Evolutionary conservation across 1,284 basidiomycete species (phyloP), one percentile per base, ranked within the genome.

Genomic region (Mycena sp.): DNA sequence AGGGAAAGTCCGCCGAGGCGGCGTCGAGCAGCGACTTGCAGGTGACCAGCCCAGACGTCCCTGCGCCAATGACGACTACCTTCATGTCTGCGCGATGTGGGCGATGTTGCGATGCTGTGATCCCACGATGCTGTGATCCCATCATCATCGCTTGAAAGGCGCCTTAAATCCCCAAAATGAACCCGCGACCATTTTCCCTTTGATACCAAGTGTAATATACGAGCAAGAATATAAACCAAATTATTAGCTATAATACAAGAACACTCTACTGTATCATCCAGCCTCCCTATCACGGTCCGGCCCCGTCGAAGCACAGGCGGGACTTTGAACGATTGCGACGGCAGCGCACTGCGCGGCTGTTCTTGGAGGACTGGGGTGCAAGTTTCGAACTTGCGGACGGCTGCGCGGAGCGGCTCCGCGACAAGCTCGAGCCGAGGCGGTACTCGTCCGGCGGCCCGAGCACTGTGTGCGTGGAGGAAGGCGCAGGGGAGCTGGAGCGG

Each of bases 351-450:
- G 48, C 83, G 83, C 7, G 87, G 82, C n/a, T 77, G 73, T 46
- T 85, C 82, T 43, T 75, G 74, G 70, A 71, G 25, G 76, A 69
- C 26, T 74, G 69, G 16, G 73, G 65, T 40, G 79, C 73, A 40
- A 82, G 69, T 69, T 83, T 85, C 32, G 67, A 76, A 55, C 74
- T 76, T 51, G 78, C 72, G 28, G 81, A 75, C 37, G 83, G 80
- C 63, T 85, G 83, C 1, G 83, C 84, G 69, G 85, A 89, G 63
- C 84, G 83, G 67, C 85, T 86, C 58, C 91, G 84, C 25, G 87
- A 87, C 30, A 92, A 77, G 70, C 81, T 87, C 12, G 84, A 80
- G 28, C 79, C 74, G 30, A 82, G 75, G 48, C 76, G 74, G 62
- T 76, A 76, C 63, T 88, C 87, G 45, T 87, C 84, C 28, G 68